These are phyloP conservation scores for Plicaturopsis crispa DNA, from an alignment of 768 basidiomycete genomes.

Conservation along the genomic window DNA sequence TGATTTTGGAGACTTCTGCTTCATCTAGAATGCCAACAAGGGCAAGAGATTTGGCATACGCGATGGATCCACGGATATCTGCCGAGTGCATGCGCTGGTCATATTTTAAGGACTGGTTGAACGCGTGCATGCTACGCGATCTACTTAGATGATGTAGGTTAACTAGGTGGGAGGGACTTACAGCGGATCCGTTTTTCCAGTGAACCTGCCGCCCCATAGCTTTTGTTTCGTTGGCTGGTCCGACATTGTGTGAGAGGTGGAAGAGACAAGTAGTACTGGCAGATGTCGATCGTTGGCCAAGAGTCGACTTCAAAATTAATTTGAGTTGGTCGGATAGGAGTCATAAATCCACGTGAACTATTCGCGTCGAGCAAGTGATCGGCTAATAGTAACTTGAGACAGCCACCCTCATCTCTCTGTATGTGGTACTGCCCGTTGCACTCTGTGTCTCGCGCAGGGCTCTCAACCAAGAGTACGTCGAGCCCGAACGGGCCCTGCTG, in stretches of 20 bases:
- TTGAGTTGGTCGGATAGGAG: not conserved
- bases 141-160: constrained; percentile 8
- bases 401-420: not conserved
- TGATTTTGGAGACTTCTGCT: constrained; percentile 68
- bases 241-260: constrained; percentile 17
- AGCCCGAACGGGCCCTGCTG: too few species aligned
- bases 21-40: constrained; percentile 74
- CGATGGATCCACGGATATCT: constrained; percentile 91
- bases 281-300: not conserved
- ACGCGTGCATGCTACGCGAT: constrained; percentile 83
- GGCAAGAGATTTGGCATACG: constrained; percentile 84
- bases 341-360: not conserved
- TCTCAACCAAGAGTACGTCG: too few species aligned
- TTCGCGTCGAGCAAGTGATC: not conserved
- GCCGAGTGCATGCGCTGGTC: constrained; percentile 91
- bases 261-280: not conserved
- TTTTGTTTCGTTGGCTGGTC: constrained; percentile 55
- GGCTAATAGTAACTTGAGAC: too few species aligned
- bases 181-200: constrained; percentile 85
- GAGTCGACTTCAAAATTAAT: not conserved
- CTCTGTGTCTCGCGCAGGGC: too few species aligned
- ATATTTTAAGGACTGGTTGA: constrained; percentile 94
- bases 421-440: too few species aligned
- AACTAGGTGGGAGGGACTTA: constrained; percentile 24
- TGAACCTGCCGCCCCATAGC: constrained; percentile 86